Evolutionary conservation across 306 rosid genomes (phyloP).

Genomic region (Chamaecrista fasciculata): DNA sequence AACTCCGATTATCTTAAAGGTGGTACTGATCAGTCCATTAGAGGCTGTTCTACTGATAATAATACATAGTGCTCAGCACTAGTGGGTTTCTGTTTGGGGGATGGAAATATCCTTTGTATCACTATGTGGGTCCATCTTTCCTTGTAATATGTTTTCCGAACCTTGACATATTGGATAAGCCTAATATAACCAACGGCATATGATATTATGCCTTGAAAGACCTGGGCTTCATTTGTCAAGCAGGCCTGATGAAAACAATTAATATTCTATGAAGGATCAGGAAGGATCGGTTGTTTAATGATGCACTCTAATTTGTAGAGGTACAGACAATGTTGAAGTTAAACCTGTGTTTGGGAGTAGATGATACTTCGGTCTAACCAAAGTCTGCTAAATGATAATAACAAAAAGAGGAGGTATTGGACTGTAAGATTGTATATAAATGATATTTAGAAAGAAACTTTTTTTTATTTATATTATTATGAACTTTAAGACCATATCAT

Average conservation of each 20-base stretch:
- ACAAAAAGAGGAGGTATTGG: conserved; percentile 6
- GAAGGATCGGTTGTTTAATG: conserved; percentile 18
- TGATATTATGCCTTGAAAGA: conserved; percentile 19
- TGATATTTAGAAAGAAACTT: conserved; percentile 14
- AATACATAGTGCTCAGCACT: conserved; percentile 14
- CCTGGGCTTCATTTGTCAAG: conserved; percentile 9
- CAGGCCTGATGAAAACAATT: conserved; percentile 2
- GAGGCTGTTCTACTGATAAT: conserved; percentile 12
- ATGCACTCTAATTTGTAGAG: conserved; percentile 29
- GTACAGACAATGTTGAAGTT: conserved; percentile 1
- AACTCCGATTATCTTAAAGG: conserved; percentile 21
- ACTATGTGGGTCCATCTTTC: not conserved
- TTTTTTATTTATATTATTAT: conserved; percentile 13
- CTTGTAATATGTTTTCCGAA: conserved; percentile 23
- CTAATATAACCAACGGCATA: conserved; percentile 20
- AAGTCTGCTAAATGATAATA: not conserved
- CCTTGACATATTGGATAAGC: conserved; percentile 5
- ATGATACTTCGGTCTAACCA: not conserved
- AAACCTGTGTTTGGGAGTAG: conserved; percentile 21
- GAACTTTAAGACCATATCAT: conserved; percentile 18
- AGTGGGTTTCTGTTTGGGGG: conserved; percentile 23
- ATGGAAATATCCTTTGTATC: conserved; percentile 17
- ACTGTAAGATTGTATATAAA: conserved; percentile 14
- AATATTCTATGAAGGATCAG: too few relatives aligned
- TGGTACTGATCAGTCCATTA: conserved; percentile 28